Conservation (phyloP, 208 protist species). For the Lotmaria passim region DNA sequence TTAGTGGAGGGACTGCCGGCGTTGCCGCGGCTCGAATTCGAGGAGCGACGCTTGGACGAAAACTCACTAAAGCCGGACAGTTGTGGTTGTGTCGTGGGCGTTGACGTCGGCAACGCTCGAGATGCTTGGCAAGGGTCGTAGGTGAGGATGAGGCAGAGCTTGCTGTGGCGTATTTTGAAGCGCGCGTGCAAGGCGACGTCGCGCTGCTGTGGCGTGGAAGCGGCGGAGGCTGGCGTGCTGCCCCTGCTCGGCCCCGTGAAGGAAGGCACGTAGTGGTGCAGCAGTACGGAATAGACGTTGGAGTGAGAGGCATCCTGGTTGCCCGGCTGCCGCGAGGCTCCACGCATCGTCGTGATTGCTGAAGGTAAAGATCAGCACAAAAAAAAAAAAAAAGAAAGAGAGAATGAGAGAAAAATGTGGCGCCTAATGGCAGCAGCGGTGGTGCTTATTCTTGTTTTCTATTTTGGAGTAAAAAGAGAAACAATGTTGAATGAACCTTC, state of each 20-base stretch:
- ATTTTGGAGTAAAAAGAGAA: too few relatives aligned
- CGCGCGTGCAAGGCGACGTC: constrained; percentile 9
- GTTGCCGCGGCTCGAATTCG: neutral
- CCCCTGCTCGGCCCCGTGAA: neutral
- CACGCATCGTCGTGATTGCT: constrained; percentile 5
- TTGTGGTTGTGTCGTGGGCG: neutral
- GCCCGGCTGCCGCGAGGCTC: neutral
- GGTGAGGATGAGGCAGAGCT: constrained; percentile 17
- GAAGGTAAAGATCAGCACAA: too few relatives aligned
- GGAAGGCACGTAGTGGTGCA: neutral
- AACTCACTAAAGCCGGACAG: neutral
- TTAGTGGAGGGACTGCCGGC: neutral
- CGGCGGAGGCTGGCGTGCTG: neutral
- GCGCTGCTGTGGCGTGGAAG: neutral
- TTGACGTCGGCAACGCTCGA: neutral
- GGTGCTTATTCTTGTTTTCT: too few relatives aligned
- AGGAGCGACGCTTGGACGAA: neutral
- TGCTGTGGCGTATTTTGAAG: neutral
- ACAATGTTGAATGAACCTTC: too few relatives aligned
- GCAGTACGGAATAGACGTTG: constrained; percentile 8
- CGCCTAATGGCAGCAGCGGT: too few relatives aligned
- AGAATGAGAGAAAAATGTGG: neutral
- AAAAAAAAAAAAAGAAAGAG: neutral
- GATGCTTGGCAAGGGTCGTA: neutral
- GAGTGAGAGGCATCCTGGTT: neutral